A percentile compares a stretch with the other conserved stretches of the same genome.
Evolutionary conservation across 2,329 filamentous ascomycete genomes (phyloP).

Genomic region (Madurella mycetomatis): DNA sequence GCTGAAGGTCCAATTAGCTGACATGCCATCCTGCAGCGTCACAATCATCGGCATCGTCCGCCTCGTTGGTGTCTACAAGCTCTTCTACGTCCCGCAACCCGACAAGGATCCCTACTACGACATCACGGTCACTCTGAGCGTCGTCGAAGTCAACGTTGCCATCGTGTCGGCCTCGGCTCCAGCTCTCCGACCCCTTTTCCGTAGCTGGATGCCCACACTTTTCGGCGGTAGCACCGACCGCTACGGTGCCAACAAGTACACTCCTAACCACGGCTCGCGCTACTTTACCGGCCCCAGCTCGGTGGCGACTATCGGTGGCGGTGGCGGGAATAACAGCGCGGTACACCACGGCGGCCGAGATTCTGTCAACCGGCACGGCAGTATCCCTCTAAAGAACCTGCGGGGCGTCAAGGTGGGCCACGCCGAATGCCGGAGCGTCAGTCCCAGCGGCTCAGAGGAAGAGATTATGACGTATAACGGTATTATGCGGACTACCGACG

Average conservation of each 20-base stretch:
- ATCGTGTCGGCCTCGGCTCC: constrained; percentile 39
- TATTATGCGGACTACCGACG: constrained; percentile 30
- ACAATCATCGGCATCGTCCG: constrained; percentile 32
- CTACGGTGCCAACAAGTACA: constrained; percentile 17
- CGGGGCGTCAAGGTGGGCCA: constrained; percentile 13
- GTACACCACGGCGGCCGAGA: background rate
- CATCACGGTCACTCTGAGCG: constrained; percentile 32
- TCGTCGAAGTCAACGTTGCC: constrained; percentile 38
- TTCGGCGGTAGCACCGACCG: constrained; percentile 21
- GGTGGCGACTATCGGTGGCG: background rate
- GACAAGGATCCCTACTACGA: constrained; percentile 27
- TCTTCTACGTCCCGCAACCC: constrained; percentile 27
- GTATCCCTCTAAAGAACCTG: constrained; percentile 17
- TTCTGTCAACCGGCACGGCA: background rate
- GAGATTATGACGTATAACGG: constrained; percentile 34
- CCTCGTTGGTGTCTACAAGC: constrained; percentile 29
- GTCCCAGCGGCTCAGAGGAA: constrained; percentile 31
- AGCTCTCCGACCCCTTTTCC: constrained; percentile 35
- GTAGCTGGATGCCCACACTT: constrained; percentile 26
- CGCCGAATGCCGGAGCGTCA: constrained; percentile 27
- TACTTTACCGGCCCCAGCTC: constrained; percentile 1
- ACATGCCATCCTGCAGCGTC: constrained; percentile 24
- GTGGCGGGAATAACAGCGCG: background rate
- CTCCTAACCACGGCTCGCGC: constrained; percentile 1
- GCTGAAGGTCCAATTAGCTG: background rate